These are phyloP conservation scores for Macaranga tanarius DNA, from an alignment of 441 rosid species.

Conservation along the genomic window DNA sequence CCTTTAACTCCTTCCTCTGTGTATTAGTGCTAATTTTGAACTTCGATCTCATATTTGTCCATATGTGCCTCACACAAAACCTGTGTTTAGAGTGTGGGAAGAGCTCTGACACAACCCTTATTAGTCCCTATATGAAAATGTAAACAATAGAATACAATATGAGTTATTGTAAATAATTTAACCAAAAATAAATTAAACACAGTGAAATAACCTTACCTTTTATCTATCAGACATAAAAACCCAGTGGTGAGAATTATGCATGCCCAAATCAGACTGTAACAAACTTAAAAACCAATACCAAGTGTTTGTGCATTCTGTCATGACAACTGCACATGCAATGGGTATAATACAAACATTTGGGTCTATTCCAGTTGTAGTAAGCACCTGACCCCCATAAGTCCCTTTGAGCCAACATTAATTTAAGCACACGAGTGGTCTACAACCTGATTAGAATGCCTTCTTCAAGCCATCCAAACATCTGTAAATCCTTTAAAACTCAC, in stretches of 20 bases:
- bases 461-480: background rate
- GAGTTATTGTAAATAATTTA: no score
- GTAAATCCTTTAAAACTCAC: background rate
- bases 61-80: no score
- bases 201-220: background rate
- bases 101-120: no score
- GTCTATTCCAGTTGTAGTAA: background rate
- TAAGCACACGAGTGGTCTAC: background rate
- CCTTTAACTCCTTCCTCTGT: no score
- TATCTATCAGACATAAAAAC: no score
- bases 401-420: background rate
- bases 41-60: background rate
- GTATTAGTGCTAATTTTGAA: no score
- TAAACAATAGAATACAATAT: no score
- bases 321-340: background rate
- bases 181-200: no score
- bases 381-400: background rate
- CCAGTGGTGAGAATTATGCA: background rate
- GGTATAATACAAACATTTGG: background rate
- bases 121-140: no score
- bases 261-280: no score
- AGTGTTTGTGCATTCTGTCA: background rate
- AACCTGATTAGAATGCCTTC: background rate
- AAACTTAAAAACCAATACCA: background rate
- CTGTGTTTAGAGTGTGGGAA: no score